Evolutionary conservation across 176 grass and related monocot genomes (phyloP), one percentile per base, ranked within the genome.

Genomic region (Coix lacrymajobi): DNA sequence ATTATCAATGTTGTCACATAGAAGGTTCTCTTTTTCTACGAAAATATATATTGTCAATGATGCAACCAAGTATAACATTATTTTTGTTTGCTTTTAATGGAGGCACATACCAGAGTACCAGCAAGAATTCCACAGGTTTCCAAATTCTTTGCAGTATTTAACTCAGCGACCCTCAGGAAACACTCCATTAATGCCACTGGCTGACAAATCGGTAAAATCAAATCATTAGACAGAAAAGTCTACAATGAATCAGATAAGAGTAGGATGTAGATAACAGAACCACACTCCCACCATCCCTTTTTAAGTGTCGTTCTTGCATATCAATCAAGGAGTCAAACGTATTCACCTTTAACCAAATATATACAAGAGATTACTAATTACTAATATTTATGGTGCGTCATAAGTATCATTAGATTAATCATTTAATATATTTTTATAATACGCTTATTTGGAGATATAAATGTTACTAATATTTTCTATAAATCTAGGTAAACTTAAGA

Each of bases 101-200:
- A 44, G 36, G 71, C 37, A 77, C 90, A 56, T 88, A 98, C 96
- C 87, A 98, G 85, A 28, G 65, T 88, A 88, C 96, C 96, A 69
- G 92, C 96, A 75, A 98, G 96, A 93, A 98, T 89, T 44, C 96
- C 96, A 87, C 96, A 98, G 30, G 96, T 98, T 90, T 98, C 96
- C 77, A 98, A 90, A 95, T 98, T 98, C 65, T 83, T 98, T 66
- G 76, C 62, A 64, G 96, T 98, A 76, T 98, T 98, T 79, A 83
- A 73, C 76, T 95, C 93, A 36, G 96, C 91, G 75, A 98, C 87
- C 83, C 91, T 91, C 85, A 98, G 73, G 86, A 98, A 98, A 71
- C 81, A 89, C 83, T 98, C 92, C 96, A 98, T 91, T 91, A 98
- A 72, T 40, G 87, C 74, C 73, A 98, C 87, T 31, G 96, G 96